A percentile compares a stretch with the other conserved stretches of the same genome.
Evolutionary conservation across 2,329 filamentous ascomycete species (phyloP).

Genomic region (Cryphonectria nitschkei): DNA sequence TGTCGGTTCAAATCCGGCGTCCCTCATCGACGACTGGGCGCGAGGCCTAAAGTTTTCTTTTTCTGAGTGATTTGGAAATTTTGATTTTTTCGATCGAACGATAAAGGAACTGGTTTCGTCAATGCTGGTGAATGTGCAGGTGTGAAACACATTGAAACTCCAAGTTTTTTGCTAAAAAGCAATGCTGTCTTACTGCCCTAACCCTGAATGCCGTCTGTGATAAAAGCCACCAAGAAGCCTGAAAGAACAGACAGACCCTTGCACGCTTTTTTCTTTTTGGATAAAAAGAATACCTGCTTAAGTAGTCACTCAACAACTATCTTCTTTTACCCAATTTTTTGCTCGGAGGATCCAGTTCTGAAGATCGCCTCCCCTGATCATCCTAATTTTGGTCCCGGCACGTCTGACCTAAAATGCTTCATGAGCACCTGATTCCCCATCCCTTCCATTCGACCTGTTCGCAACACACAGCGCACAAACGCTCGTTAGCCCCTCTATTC

Average conservation of each 20-base stretch:
- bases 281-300: too few relatives aligned
- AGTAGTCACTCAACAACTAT: neutral
- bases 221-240: too few relatives aligned
- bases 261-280: too few relatives aligned
- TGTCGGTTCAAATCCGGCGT: conserved; percentile 22
- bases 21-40: neutral
- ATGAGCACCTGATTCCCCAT: conserved; percentile 33
- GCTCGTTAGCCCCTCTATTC: neutral
- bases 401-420: conserved; percentile 33
- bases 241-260: too few relatives aligned
- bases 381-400: conserved; percentile 26
- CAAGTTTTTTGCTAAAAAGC: too few relatives aligned
- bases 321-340: neutral
- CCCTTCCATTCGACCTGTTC: conserved; percentile 21
- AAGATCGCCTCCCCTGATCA: neutral
- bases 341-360: neutral
- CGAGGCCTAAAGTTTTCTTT: neutral
- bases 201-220: too few relatives aligned
- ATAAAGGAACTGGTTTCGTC: neutral
- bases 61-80: neutral
- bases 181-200: too few relatives aligned
- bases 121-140: neutral
- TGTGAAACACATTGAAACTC: neutral
- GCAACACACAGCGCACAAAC: neutral
- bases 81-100: neutral